Evolutionary conservation across 1,284 basidiomycete genomes (phyloP).

Genomic region (Macrocybe sp.): DNA sequence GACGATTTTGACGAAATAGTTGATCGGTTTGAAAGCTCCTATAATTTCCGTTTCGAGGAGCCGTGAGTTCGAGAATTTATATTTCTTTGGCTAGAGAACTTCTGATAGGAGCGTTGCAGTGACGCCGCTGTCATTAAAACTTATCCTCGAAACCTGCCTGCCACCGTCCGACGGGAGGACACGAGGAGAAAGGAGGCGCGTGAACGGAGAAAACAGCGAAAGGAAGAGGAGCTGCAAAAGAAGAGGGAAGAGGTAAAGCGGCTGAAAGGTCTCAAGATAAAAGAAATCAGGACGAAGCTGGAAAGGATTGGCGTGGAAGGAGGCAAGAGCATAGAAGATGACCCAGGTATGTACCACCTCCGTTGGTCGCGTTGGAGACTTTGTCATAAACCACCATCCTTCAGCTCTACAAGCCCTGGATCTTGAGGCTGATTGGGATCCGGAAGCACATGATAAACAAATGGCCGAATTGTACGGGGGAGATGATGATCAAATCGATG

Average conservation of each 20-base stretch:
- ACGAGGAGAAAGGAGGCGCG: conserved; percentile 80
- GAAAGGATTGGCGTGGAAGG: conserved; percentile 68
- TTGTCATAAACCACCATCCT: conserved; percentile 8
- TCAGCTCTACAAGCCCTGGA: conserved; percentile 60
- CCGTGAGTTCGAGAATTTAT: conserved; percentile 48
- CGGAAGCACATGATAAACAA: conserved; percentile 70
- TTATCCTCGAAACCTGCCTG: conserved; percentile 72
- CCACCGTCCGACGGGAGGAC: conserved; percentile 73
- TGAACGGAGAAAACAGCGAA: conserved; percentile 68
- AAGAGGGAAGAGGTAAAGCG: conserved; percentile 78
- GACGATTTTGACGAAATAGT: conserved; percentile 66
- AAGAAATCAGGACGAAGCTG: conserved; percentile 76
- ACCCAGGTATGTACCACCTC: conserved; percentile 33
- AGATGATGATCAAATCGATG: conserved; percentile 48
- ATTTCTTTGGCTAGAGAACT: neutral
- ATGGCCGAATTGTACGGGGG: conserved; percentile 71
- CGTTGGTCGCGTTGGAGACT: conserved; percentile 3
- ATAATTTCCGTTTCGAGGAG: conserved; percentile 94
- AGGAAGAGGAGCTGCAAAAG: conserved; percentile 72
- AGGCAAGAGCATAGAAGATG: conserved; percentile 39
- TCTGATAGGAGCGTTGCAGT: conserved; percentile 31
- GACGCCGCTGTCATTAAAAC: conserved; percentile 70
- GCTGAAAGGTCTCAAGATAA: conserved; percentile 79
- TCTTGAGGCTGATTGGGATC: conserved; percentile 82
- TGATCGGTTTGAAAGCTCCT: conserved; percentile 90